Conservation (phyloP, 257 asterid species). For the Ligustrum vulgare region DNA sequence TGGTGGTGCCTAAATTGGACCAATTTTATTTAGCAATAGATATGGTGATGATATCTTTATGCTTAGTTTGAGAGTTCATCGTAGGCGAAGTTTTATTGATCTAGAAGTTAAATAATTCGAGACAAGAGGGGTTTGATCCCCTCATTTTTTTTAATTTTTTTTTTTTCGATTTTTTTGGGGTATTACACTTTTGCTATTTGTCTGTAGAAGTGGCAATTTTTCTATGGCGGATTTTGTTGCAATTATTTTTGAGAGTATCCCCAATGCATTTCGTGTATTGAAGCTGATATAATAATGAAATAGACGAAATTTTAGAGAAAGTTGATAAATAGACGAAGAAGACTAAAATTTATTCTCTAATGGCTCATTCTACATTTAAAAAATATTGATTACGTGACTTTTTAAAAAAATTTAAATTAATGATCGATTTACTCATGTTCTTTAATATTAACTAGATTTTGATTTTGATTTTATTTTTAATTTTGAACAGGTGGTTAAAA, state of each 20-base stretch:
- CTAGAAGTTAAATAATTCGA: slow-evolving; percentile 3
- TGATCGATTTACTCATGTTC: too few species aligned
- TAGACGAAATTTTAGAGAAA: too few species aligned
- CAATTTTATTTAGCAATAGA: slow-evolving; percentile 26
- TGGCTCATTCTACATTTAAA: too few species aligned
- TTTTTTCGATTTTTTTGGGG: background rate
- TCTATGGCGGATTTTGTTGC: background rate
- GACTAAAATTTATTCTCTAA: too few species aligned
- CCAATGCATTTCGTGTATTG: too few species aligned
- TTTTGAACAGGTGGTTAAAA: too few species aligned
- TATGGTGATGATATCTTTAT: slow-evolving; percentile 62
- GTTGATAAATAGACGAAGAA: too few species aligned
- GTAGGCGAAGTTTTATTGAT: slow-evolving; percentile 11
- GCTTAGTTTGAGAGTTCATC: slow-evolving; percentile 34
- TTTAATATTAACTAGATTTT: too few species aligned
- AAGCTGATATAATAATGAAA: too few species aligned
- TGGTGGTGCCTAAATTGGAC: slow-evolving; percentile 60
- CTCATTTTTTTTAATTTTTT: background rate
- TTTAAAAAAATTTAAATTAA: too few species aligned
- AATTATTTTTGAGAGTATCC: background rate
- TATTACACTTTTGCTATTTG: slow-evolving; percentile 6
- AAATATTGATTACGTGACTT: too few species aligned
- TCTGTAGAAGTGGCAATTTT: background rate
- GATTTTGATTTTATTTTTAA: too few species aligned
- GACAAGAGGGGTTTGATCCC: slow-evolving; percentile 12